Base-by-base conservation (phyloP, 257 asterid genomes). In the Nicotiana attenuata region DNA sequence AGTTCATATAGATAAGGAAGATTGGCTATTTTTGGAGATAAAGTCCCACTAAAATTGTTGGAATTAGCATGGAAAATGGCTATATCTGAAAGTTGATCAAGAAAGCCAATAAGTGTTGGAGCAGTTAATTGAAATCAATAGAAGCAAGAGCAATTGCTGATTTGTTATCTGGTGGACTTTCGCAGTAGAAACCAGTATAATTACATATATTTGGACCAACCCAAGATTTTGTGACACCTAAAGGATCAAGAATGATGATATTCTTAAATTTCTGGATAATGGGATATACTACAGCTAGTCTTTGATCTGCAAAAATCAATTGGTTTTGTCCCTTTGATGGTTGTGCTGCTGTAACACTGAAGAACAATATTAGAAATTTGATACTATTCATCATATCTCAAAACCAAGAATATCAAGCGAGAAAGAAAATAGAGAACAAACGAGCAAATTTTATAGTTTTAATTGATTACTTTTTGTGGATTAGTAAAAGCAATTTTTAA, bases 61-160 rank as follows among this genome's bases (percentile, higher is more conserved):
- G 97, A 93, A 81, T 92, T 93, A 17, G 97, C 96, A 80, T 94
- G 98, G 84, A 94, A 94, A 19, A 94, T 83, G 41, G 96, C 97
- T 71, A 94, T 45, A 85, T 94, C 98, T 0, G 93, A 93, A 31
- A 94, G 94, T 67, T 79, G 88, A 33, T 94, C 97, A 10, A 94
- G 92, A 85, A 94, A 94, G 5, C 91, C 97, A 41, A 79, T 90
- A 50, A 94, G 89, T 10, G 91, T 86, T 2, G 92, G 90, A 0
- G 97, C 93, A 3, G 88, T 13, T 29, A 94, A 84, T 0, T 80
- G 92, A 89, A 91, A 80, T 94, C 98, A 29, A 94, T 61, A 24
- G 98, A 88, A 3, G 97, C 97, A 19, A 94, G 85, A 1, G 97
- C 94, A 41, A 85, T 77, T 81, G 97, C 98, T 1, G 98, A 91